phyloP scores from a whole-genome alignment of 768 basidiomycete genomes.

The Tubosaeta sp. region DNA sequence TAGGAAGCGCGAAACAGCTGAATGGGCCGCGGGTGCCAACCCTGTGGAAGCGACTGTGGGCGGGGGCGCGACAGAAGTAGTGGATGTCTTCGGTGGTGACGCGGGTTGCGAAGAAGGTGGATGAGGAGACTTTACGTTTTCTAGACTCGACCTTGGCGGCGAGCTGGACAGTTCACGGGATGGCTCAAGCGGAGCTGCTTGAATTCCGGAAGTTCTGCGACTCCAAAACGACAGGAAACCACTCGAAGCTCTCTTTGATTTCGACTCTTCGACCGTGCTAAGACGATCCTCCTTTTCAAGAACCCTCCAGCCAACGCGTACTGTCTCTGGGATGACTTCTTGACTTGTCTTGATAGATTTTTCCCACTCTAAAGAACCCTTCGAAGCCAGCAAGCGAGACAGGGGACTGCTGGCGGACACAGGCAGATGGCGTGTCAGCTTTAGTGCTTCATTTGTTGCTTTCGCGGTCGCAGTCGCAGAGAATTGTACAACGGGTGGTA shows the following conservation, averaged over 20 bases:
- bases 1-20: constrained; percentile 81
- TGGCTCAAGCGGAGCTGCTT: constrained; percentile 15
- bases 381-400: constrained; percentile 62
- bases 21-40: constrained; percentile 35
- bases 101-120: constrained; percentile 8
- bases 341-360: constrained; percentile 53
- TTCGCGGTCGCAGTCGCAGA: constrained; percentile 54
- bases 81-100: constrained; percentile 15
- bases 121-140: constrained; percentile 17
- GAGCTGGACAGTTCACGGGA: constrained; percentile 19
- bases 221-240: constrained; percentile 75
- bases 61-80: constrained; percentile 9
- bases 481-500: constrained; percentile 50
- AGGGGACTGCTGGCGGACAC: constrained; percentile 60
- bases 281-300: constrained; percentile 48
- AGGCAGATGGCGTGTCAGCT: constrained; percentile 56
- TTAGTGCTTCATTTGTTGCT: constrained; percentile 55
- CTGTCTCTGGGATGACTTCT: constrained; percentile 43
- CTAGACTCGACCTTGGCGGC: constrained; percentile 30
- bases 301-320: constrained; percentile 71
- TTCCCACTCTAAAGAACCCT: constrained; percentile 77
- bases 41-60: constrained; percentile 1
- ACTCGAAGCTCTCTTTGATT: constrained; percentile 42
- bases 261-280: constrained; percentile 37
- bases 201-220: constrained; percentile 34